Base-by-base conservation (phyloP, 2,329 filamentous ascomycete species). In the Alternaria angustiovoidea region DNA sequence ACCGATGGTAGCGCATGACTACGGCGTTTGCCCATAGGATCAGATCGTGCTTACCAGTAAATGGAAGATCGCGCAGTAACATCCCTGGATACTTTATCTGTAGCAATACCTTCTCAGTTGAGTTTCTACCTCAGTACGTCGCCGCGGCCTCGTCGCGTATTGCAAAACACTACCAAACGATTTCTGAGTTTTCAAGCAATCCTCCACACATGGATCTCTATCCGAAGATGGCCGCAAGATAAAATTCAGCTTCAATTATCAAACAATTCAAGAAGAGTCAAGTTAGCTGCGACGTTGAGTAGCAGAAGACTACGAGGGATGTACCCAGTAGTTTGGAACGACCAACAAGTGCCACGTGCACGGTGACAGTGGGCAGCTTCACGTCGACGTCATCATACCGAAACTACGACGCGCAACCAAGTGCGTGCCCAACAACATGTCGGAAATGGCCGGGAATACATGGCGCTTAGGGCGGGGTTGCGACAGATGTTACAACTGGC, bases 331-430 rank as follows among this genome's bases (percentile, higher is more conserved):
- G 39, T 11, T 22, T 7, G 14, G 22, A 44, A n/a, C 22, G 24
- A 14, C 30, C 46, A 36, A 24, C 14, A 18, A 8, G 46, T 26
- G 46, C 46, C 46, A 20, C 46, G 32, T 49, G 46, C 46, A 36
- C 46, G 1, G 16, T 24, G 14, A 18, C 46, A 49, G 14, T 18
- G 7, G 26, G 12, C 26, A 22, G 44, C 20, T 48, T 55, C 34
- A 46, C 43, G 18, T 46, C 43, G 43, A 55, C 53, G 43, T 55
- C 53, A 55, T 55, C 26, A 32, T 48, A 43, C 53, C 32, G 34
- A 38, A 41, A 49, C 32, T 24, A 22, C 53, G 43, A 55, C 43
- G 26, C 41, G 42, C 53, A 30, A 38, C 53, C 53, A 30, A 38
- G 43, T 30, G 11, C 16, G 5, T 22, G 14, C 14, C 24, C 34